These are phyloP conservation scores for Pisolithus thermaeus DNA, from an alignment of 1,284 basidiomycete species.

Conservation along the genomic window DNA sequence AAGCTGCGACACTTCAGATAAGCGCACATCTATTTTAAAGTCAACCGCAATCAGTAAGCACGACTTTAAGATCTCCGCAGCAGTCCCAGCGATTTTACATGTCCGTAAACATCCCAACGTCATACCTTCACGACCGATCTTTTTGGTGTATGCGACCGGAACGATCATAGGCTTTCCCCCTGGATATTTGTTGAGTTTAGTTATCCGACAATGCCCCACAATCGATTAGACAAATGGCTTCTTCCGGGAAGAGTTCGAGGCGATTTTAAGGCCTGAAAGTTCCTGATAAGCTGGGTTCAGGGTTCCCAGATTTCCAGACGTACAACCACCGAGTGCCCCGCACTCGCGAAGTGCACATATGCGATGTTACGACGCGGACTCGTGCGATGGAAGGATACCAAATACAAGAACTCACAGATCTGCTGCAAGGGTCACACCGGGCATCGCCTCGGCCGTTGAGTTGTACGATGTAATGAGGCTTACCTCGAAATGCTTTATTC, in stretches of 20 bases:
- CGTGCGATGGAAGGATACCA: conserved; percentile 65
- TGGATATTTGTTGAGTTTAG: conserved; percentile 30
- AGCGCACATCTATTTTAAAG: conserved; percentile 69
- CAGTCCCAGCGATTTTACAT: conserved; percentile 13
- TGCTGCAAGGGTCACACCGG: conserved; percentile 37
- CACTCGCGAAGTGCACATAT: conserved; percentile 74
- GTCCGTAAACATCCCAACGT: conserved; percentile 87
- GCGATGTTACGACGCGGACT: conserved; percentile 60
- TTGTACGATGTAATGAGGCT: conserved; percentile 14
- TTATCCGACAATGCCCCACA: conserved; percentile 61
- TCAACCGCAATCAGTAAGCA: conserved; percentile 5
- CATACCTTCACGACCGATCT: conserved; percentile 75
- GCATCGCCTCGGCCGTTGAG: no score
- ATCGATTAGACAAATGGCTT: conserved; percentile 89
- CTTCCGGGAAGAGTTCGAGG: conserved; percentile 87
- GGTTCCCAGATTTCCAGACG: background rate
- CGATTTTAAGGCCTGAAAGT: conserved; percentile 46
- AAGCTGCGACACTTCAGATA: conserved; percentile 92
- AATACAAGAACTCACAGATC: conserved; percentile 65
- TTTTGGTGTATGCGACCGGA: conserved; percentile 81
- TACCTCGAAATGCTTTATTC: conserved; percentile 53
- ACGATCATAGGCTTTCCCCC: conserved; percentile 67
- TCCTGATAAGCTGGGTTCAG: conserved; percentile 18
- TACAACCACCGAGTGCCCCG: conserved; percentile 69
- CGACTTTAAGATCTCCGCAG: background rate